Evolutionary conservation across 495 filamentous ascomycete genomes (phyloP).

Genomic region (Penicillium macrosclerotiorum): DNA sequence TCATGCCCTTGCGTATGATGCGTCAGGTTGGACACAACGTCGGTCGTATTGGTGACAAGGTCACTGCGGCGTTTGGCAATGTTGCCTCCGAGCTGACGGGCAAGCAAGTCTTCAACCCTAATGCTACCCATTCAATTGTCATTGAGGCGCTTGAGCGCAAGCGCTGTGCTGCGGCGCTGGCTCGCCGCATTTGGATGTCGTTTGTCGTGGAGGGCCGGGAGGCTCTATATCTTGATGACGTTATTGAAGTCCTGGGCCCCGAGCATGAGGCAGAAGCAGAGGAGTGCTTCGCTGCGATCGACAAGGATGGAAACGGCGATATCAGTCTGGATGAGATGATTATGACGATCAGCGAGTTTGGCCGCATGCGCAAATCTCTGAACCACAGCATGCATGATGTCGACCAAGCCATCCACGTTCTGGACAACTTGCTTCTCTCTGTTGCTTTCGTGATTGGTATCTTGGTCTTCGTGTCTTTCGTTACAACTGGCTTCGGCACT

Average conservation of each 20-base stretch:
- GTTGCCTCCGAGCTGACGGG: constrained; percentile 92
- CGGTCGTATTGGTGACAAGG: constrained; percentile 81
- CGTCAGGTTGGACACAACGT: constrained; percentile 61
- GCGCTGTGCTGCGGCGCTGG: constrained; percentile 80
- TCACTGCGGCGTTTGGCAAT: constrained; percentile 89
- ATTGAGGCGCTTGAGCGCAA: constrained; percentile 83
- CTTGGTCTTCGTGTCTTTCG: constrained; percentile 87
- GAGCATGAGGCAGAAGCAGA: constrained; percentile 70
- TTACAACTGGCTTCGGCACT: constrained; percentile 78
- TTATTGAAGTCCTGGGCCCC: constrained; percentile 80
- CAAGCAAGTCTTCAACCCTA: constrained; percentile 90
- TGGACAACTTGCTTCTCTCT: constrained; percentile 78
- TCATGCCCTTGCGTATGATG: constrained; percentile 74
- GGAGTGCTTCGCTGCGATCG: constrained; percentile 76
- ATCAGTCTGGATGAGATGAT: constrained; percentile 95
- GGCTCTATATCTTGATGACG: constrained; percentile 73
- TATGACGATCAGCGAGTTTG: constrained; percentile 76
- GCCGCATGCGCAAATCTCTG: constrained; percentile 80
- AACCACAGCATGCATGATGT: constrained; percentile 94
- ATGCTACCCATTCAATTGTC: constrained; percentile 82
- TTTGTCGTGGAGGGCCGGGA: constrained; percentile 90
- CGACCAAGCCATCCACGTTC: constrained; percentile 85
- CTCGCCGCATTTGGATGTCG: constrained; percentile 94
- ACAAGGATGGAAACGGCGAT: constrained; percentile 88
- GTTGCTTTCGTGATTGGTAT: constrained; percentile 77